Base-by-base conservation (phyloP, 345 rosid genomes). In the Brassica cretica region DNA sequence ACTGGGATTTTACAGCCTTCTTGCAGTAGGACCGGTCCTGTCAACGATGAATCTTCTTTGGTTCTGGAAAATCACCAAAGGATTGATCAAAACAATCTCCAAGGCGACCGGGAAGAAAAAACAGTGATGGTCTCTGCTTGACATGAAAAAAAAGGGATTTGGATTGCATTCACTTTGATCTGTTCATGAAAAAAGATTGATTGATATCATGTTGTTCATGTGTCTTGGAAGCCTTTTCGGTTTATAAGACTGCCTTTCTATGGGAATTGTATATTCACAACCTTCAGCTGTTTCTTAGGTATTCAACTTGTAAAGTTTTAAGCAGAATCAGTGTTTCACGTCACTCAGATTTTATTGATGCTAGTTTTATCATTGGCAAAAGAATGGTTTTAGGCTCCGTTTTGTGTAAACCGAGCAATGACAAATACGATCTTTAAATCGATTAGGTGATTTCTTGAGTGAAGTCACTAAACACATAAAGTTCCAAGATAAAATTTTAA, bases 61-160 rank as follows among this genome's bases (percentile, higher is more conserved):
- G 97, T 91, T 91, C 78, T 89, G 91, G 90, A 93, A 93, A 85
- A 91, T 91, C 27, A 74, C 85, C 21, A 89, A 82, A 80, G 97
- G 98, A 63, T 21, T 93, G 89, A 68, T 88, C 61, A 93, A 86
- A 83, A 89, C 92, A 62, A 44, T 93, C 16, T 84, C 87, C 3
- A 93, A 86, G 84, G 84, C 85, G 4, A 87, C 51, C 72, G n/a
- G 83, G 78, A 15, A 85, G 88, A 90, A 68, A 60, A 51, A 63
- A 6, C 33, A 3, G 18, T 49, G 81, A 71, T 72, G 81, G 71
- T 56, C 56, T 65, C 49, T 77, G 67, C 60, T 64, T 64, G 44
- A 37, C 46, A 14, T 63, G 29, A 4, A 41, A 71, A 71, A 21
- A 67, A 10, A 5, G 0, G 1, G 46, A 30, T n/a, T 65, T 37